Evolutionary conservation across 805 yeast species (phyloP), one percentile per base, ranked within the genome.

Genomic region (Ogataea neopini): DNA sequence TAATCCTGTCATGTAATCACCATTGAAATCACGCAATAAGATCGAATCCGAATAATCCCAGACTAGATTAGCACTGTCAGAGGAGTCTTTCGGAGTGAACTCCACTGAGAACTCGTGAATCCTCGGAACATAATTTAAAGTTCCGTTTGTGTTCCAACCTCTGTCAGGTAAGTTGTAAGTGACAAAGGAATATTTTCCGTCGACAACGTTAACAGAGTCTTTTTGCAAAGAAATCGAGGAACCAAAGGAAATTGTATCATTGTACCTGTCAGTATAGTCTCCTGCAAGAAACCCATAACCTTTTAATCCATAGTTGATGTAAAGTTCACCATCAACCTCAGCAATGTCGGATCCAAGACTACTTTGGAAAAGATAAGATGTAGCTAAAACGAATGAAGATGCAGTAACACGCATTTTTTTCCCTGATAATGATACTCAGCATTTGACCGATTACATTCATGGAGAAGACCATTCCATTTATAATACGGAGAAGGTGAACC

Each of bases 91-190:
- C 18, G 68, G 67, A 10, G 62, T 58, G 46, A 62, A 63, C 6
- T 44, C 45, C 36, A 54, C 63, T 11, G 41, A 52, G 44, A 42
- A 64, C 47, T 57, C 53, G 42, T 56, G 57, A 33, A 65, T 53
- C 51, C 69, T 54, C n/a, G 62, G 48, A 36, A 44, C 54, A 34
- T 50, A 60, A 50, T 63, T 59, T 23, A 63, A 50, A 13, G 69
- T 64, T 37, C 69, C 69, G 9, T 61, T 45, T 22, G 66, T 56
- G 49, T 65, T 65, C 62, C 61, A 62, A 43, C 69, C 69, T 47
- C 69, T 60, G 45, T 65, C 69, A 9, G 68, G 68, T 28, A 65
- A 54, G 34, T 57, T 57, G 52, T 58, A 64, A 4, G 64, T 57
- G n/a, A 45, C 53, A 44, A 63, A 63, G 18, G 61, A 51, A 43